Percentiles rank a stretch among this genome's conserved stretches.
These are phyloP conservation scores for Mortierella claussenii DNA, from an alignment of 192 early-diverging fungal species.

Conservation along the genomic window DNA sequence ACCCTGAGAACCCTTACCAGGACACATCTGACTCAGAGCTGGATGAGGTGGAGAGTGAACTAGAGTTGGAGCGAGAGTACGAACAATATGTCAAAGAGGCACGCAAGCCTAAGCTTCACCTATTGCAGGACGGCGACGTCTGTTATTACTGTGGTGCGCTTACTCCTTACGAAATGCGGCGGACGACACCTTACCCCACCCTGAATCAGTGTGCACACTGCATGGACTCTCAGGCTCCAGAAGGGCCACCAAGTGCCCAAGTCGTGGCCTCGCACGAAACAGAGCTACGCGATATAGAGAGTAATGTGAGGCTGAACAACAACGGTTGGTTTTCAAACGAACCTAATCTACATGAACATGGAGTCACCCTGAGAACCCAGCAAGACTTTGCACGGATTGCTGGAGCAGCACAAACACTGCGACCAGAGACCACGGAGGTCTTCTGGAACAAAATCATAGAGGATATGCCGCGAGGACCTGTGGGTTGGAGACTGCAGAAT, in stretches of 20 bases:
- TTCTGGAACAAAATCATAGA: constrained; percentile 7
- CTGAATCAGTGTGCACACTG: constrained; percentile 8
- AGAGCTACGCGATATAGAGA: constrained; percentile 7
- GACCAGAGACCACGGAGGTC: background rate
- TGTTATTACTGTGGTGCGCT: constrained; percentile 23
- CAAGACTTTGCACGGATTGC: background rate
- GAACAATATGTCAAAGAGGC: background rate
- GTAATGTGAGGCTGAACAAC: constrained; percentile 4
- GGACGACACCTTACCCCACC: constrained; percentile 8
- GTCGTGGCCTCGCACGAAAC: background rate
- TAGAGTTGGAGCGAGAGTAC: constrained; percentile 20
- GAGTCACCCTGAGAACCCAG: background rate
- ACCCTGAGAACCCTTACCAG: constrained; percentile 8
- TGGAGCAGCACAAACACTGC: background rate
- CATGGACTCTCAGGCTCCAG: background rate
- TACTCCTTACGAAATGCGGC: constrained; percentile 8
- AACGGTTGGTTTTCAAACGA: constrained; percentile 5
- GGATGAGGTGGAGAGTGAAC: constrained; percentile 26
- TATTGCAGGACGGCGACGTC: constrained; percentile 22
- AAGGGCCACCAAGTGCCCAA: background rate
- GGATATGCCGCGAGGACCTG: background rate
- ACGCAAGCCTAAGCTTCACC: constrained; percentile 11
- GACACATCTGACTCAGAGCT: constrained; percentile 20
- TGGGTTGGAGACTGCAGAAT: background rate
- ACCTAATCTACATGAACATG: background rate